These are phyloP conservation scores for Xylariaceae sp. DNA, from an alignment of 2,329 filamentous ascomycete genomes.

Conservation along the genomic window DNA sequence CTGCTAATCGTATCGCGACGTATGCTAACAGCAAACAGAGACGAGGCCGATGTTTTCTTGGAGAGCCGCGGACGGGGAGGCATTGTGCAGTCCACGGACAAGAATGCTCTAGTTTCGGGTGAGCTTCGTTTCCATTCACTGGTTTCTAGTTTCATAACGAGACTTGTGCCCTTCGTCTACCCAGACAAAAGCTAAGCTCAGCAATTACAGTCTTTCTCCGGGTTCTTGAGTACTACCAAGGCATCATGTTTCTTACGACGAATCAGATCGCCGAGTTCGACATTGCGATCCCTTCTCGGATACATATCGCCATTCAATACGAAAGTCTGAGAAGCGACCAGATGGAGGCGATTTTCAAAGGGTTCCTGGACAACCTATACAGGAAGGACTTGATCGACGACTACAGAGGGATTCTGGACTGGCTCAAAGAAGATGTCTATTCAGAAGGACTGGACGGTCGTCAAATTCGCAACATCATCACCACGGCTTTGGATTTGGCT, in stretches of 20 bases:
- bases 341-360: too few species aligned
- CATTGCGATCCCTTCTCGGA: not conserved
- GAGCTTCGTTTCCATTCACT: conserved; percentile 34
- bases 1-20: not conserved
- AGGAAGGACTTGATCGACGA: too few species aligned
- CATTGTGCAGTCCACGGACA: conserved; percentile 4
- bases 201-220: conserved; percentile 32
- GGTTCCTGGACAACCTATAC: too few species aligned
- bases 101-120: conserved; percentile 6
- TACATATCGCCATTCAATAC: not conserved
- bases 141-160: too few species aligned
- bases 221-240: conserved; percentile 33
- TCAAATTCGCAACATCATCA: too few species aligned
- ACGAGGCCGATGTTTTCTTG: conserved; percentile 9
- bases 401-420: too few species aligned
- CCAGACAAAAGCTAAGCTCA: conserved; percentile 29
- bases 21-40: not conserved
- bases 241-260: conserved; percentile 37
- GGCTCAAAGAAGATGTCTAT: too few species aligned
- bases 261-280: conserved; percentile 28
- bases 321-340: too few species aligned
- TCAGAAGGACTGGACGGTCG: too few species aligned
- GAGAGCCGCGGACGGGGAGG: conserved; percentile 26
- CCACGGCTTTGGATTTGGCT: too few species aligned
- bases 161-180: too few species aligned